These are phyloP conservation scores for Calophaca sinica DNA, from an alignment of 306 rosid species.

Conservation along the genomic window DNA sequence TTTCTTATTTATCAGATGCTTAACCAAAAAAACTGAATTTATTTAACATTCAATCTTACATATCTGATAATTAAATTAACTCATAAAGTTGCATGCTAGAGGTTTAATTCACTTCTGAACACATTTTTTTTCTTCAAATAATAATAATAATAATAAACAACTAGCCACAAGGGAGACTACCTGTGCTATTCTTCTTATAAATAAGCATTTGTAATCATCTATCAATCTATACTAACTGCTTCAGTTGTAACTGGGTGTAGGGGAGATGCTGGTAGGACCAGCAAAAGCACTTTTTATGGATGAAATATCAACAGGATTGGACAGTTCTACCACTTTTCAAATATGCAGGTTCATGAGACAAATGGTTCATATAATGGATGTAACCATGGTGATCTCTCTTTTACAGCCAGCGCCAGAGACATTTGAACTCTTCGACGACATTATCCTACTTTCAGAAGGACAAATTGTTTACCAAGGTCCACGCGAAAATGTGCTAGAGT, in stretches of 20 bases:
- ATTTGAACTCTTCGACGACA: slow-evolving; percentile 63
- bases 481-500: slow-evolving; percentile 60
- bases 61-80: neutral
- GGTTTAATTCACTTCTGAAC: slow-evolving; percentile 23
- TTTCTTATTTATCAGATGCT: slow-evolving; percentile 1
- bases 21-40: neutral
- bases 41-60: slow-evolving; percentile 11
- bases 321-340: slow-evolving; percentile 90
- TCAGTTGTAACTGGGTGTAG: slow-evolving; percentile 52
- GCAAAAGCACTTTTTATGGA: slow-evolving; percentile 86
- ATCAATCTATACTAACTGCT: slow-evolving; percentile 50
- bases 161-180: neutral
- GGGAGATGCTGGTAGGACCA: slow-evolving; percentile 94
- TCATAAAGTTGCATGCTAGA: neutral
- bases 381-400: slow-evolving; percentile 76
- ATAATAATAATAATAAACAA: neutral
- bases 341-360: slow-evolving; percentile 82
- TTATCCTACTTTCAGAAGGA: slow-evolving; percentile 77
- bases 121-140: neutral
- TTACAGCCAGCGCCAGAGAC: slow-evolving; percentile 71
- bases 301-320: slow-evolving; percentile 92
- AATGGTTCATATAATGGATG: slow-evolving; percentile 85
- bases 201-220: neutral
- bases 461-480: slow-evolving; percentile 86
- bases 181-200: neutral